Evolutionary conservation across 495 filamentous ascomycete species (phyloP).

Genomic region (Tuber umbilicatum): DNA sequence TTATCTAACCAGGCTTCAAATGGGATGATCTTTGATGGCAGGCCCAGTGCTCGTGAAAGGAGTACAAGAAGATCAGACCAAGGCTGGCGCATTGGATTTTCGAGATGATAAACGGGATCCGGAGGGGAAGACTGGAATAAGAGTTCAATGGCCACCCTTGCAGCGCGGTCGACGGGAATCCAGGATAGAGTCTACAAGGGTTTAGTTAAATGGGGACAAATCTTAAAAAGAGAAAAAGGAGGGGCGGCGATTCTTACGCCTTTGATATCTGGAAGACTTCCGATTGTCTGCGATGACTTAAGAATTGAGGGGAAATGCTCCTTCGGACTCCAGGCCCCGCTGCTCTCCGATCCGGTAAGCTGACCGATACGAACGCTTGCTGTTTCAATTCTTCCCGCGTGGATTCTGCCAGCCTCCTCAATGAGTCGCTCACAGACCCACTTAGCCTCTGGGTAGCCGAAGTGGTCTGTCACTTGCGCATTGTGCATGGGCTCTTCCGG

Average conservation of each 20-base stretch:
- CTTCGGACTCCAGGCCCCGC: constrained; percentile 53
- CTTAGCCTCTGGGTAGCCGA: constrained; percentile 60
- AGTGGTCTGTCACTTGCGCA: constrained; percentile 38
- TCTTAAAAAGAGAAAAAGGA: neutral
- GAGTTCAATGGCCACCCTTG: constrained; percentile 40
- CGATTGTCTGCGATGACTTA: constrained; percentile 42
- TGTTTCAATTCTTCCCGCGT: constrained; percentile 40
- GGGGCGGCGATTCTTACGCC: constrained; percentile 41
- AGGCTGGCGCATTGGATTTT: constrained; percentile 44
- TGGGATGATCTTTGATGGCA: constrained; percentile 30
- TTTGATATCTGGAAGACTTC: constrained; percentile 42
- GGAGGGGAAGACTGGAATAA: constrained; percentile 30
- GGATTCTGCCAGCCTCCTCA: constrained; percentile 37
- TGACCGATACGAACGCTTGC: constrained; percentile 55
- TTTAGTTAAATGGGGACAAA: constrained; percentile 9
- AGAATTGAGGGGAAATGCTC: constrained; percentile 47
- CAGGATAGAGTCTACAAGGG: constrained; percentile 43
- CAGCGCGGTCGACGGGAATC: constrained; percentile 45
- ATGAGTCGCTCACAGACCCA: constrained; percentile 56
- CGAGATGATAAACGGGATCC: constrained; percentile 43
- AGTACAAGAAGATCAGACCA: constrained; percentile 40
- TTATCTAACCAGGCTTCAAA: constrained; percentile 43
- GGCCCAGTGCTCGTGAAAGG: constrained; percentile 36
- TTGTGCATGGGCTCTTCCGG: constrained; percentile 48
- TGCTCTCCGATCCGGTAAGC: constrained; percentile 50